A percentile compares a stretch with the other conserved stretches of the same genome.
phyloP scores from a whole-genome alignment of 305 asterid species.

The Fraxinus nigra region DNA sequence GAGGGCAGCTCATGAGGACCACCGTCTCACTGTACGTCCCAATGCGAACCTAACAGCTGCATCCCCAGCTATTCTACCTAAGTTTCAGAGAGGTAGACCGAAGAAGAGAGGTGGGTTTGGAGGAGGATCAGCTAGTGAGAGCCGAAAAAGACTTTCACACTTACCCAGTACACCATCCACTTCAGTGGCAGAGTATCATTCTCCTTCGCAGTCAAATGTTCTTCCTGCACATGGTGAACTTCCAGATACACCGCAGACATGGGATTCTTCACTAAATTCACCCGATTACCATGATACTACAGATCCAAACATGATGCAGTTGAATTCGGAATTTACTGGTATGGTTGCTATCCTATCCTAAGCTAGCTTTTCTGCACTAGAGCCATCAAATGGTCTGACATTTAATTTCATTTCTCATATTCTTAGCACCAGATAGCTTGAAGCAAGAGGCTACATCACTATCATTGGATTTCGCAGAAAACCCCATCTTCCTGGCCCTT shows the following conservation, averaged over 20 bases:
- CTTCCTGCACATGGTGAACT: slow-evolving; percentile 25
- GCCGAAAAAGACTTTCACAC: slow-evolving; percentile 32
- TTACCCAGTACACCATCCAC: slow-evolving; percentile 24
- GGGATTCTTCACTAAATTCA: slow-evolving; percentile 52
- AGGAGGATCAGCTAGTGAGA: slow-evolving; percentile 30
- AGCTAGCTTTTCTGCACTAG: slow-evolving; percentile 9
- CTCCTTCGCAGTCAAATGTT: slow-evolving; percentile 33
- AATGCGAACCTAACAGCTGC: slow-evolving; percentile 37
- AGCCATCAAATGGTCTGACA: background rate
- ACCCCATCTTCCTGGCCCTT: slow-evolving; percentile 40
- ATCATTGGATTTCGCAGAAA: slow-evolving; percentile 26
- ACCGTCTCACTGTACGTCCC: slow-evolving; percentile 44
- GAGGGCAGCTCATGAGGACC: slow-evolving; percentile 62
- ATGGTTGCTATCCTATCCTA: background rate
- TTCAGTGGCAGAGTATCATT: slow-evolving; percentile 30
- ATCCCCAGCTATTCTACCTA: slow-evolving; percentile 43
- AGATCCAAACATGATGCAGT: slow-evolving; percentile 38
- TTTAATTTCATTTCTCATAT: background rate
- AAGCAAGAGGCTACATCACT: slow-evolving; percentile 7
- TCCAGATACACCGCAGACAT: slow-evolving; percentile 49
- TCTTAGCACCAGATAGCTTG: slow-evolving; percentile 13
- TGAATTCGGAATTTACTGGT: slow-evolving; percentile 54
- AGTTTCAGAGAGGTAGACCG: slow-evolving; percentile 52
- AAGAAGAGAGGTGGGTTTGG: slow-evolving; percentile 49
- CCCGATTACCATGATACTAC: slow-evolving; percentile 41